phyloP scores from a whole-genome alignment of 768 basidiomycete genomes.

The Suillus clintonianus region DNA sequence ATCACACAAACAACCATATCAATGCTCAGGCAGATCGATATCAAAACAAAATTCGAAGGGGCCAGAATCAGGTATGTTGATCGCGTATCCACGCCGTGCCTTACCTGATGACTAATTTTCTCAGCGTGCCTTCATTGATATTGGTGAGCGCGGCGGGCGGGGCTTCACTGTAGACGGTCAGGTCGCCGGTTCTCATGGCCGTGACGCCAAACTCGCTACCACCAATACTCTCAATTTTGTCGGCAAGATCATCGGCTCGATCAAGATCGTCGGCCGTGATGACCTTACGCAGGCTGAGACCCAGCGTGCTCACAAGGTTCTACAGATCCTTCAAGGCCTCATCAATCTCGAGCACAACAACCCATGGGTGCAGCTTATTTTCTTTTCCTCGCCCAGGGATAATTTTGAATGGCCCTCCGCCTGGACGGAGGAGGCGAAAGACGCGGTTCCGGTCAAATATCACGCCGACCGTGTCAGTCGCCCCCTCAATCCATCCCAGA shows the following conservation, averaged over 20 bases:
- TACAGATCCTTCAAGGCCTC: constrained; percentile 37
- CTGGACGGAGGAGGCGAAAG: constrained; percentile 17
- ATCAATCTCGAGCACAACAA: constrained; percentile 28
- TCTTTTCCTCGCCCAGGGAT: constrained; percentile 23
- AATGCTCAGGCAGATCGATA: constrained; percentile 26
- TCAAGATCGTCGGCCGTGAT: constrained; percentile 56
- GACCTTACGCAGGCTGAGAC: constrained; percentile 61
- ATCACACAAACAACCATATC: constrained; percentile 16
- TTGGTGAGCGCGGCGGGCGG: constrained; percentile 23
- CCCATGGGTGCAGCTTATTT: constrained; percentile 42
- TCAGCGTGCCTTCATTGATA: constrained; percentile 21
- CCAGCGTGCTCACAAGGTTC: constrained; percentile 33
- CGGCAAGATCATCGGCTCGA: constrained; percentile 31
- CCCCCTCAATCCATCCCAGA: constrained; percentile 43
- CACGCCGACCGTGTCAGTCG: constrained; percentile 17
- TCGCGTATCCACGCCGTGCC: neutral
- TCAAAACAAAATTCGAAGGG: constrained; percentile 31
- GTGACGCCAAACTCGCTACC: constrained; percentile 22
- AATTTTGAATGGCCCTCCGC: constrained; percentile 41
- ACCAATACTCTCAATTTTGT: constrained; percentile 22
- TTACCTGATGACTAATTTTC: neutral
- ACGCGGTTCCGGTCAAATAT: constrained; percentile 18
- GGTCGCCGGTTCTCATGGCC: constrained; percentile 13
- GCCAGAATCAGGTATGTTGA: constrained; percentile 39
- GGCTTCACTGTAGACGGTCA: constrained; percentile 23